Evolutionary conservation across 2,329 filamentous ascomycete species (phyloP), one percentile per base, ranked within the genome.

Genomic region (Diaporthe vaccinii): DNA sequence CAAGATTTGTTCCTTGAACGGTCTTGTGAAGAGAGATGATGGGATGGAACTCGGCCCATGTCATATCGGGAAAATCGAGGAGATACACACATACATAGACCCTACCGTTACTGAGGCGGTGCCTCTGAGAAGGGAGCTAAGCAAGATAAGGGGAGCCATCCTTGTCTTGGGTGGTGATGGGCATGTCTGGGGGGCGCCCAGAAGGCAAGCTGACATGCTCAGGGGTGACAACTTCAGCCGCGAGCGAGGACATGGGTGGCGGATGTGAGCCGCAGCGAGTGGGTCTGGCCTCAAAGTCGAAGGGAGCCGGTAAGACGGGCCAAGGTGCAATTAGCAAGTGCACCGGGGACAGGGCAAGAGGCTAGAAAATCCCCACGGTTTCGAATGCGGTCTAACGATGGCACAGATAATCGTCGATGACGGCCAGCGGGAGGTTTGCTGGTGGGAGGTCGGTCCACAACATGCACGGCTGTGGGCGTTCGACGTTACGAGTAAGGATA

Each of bases 181-280:
- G 73, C 53, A 55, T 62, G 41, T 58, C 73, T 74, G 69, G 65
- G 72, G 65, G 73, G 73, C 55, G 57, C 68, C 57, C 41, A 46
- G 55, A 41, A 53, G 55, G 46, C 46, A 74, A 59, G 67, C 65
- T 74, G 73, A 74, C 57, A 44, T 71, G 36, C 73, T 14, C 61
- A 73, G 72, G 72, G 39, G 53, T 59, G 41, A 62, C 55, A 62
- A 44, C 34, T 49, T 70, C 73, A 70, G 73, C 73, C 73, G 73
- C 73, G 62, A 74, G 44, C 57, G 51, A 74, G 53, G 46, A 59
- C 73, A 74, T 70, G 73, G 73, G 55, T 69, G 58, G 73, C 65
- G 73, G 65, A 22, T 61, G n/a, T 36, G 41, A 57, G 57, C 55
- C 41, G 73, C 65, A 39, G 53, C 51, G 49, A 51, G 34, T 41